Percentiles rank a stretch among this genome's conserved stretches.
phyloP scores from a whole-genome alignment of 805 yeast genomes.

The Wickerhamiella cacticola region DNA sequence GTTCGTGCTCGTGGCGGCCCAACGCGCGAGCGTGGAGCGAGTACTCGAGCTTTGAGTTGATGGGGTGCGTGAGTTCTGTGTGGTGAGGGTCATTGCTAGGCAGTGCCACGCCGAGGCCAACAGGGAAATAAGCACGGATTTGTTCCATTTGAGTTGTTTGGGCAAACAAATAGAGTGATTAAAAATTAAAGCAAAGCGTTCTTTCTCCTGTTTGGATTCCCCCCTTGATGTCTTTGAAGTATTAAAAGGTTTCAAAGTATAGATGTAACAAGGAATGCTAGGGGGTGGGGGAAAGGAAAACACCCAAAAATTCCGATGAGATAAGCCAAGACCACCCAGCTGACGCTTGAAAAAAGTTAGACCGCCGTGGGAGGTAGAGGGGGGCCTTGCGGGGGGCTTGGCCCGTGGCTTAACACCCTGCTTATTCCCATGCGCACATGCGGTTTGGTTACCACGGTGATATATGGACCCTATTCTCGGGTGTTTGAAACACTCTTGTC shows the following conservation, averaged over 20 bases:
- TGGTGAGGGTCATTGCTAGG: neutral
- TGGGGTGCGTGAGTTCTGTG: conserved; percentile 16
- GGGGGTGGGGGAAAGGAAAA: neutral
- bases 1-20: conserved; percentile 14
- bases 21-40: conserved; percentile 15
- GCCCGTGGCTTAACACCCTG: neutral
- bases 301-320: neutral
- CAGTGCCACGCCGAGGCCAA: conserved; percentile 1
- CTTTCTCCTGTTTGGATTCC: too few species aligned
- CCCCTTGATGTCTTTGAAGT: too few species aligned
- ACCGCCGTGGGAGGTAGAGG: too few species aligned
- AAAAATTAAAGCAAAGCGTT: too few species aligned
- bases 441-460: neutral
- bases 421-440: neutral
- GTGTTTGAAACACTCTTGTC: neutral
- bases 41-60: conserved; percentile 14
- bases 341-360: too few species aligned
- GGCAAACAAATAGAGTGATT: too few species aligned
- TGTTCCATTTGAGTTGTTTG: too few species aligned
- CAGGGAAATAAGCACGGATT: conserved; percentile 2
- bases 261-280: too few species aligned
- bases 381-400: neutral
- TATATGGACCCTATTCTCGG: neutral
- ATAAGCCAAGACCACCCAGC: neutral
- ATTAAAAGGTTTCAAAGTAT: too few species aligned